Base-by-base conservation (phyloP, 1,284 basidiomycete species). In the Taiwanofungus camphoratus region DNA sequence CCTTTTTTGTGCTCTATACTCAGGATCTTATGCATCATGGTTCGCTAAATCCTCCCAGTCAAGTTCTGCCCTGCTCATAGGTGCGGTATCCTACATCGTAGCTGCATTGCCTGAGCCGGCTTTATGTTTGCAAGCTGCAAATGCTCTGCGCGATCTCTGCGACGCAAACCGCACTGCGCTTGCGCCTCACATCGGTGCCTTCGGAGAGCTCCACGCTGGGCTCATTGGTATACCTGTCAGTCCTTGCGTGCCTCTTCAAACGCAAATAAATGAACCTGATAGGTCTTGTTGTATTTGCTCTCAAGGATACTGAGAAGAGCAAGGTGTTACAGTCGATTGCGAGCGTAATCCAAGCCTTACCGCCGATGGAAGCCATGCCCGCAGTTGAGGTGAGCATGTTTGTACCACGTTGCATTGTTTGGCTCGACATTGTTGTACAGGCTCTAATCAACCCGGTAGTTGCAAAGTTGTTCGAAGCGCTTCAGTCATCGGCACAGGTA, bases 271-370 rank as follows among this genome's bases (percentile, higher is more conserved):
- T n/a, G n/a, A n/a, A n/a, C n/a, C n/a, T n/a, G n/a, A n/a, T n/a
- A n/a, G n/a, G n/a, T 29, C n/a, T 29, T 29, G 8, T 9, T 29
- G 26, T 29, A 8, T 9, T n/a, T 29, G 8, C 26, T 24, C 30
- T 39, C 37, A 41, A 90, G 83, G 86, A 91, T 49, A 83, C 85
- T 19, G 91, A 94, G 64, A 89, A 87, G 63, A 78, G 81, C 50
- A 94, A 92, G 63, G 87, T 94, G 1, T 68, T 94, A 39, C 87
- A 94, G 60, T 89, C 84, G 0, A 92, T 95, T 45, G 82, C 89
- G 1, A 92, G 88, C 48, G 89, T 95, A 2, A 87, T 94, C 34
- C 88, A 94, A 55, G 92, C 91, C 0, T 61, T 95, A 39, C 80
- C 85, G 0, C 81, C 88, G 0, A 65, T 68, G 16, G 82, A 91